phyloP scores from a whole-genome alignment of 2,329 filamentous ascomycete genomes.

The Cladosporium velox region DNA sequence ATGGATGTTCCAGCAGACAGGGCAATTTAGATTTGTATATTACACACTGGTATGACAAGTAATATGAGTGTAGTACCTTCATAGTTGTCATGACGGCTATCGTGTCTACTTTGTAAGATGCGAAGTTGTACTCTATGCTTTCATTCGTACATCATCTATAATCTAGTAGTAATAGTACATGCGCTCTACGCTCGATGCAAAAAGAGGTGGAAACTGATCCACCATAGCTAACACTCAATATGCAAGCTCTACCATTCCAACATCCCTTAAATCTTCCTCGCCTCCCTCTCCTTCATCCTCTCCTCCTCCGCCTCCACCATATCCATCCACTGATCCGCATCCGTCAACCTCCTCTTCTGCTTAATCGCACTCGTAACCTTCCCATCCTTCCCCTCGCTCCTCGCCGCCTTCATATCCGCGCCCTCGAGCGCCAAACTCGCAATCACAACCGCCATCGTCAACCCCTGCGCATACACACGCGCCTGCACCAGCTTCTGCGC shows the following conservation, averaged over 20 bases:
- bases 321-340: constrained; percentile 92
- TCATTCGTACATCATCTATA: neutral
- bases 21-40: neutral
- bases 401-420: constrained; percentile 72
- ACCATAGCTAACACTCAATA: neutral
- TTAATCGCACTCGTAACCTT: constrained; percentile 77
- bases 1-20: neutral
- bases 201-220: neutral
- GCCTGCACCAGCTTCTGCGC: constrained; percentile 94
- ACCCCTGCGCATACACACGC: constrained; percentile 87
- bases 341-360: constrained; percentile 81
- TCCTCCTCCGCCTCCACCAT: constrained; percentile 82
- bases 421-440: constrained; percentile 81
- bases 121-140: neutral
- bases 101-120: neutral
- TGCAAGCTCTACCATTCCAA: neutral
- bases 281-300: constrained; percentile 53
- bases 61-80: neutral
- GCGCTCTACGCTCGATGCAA: constrained; percentile 14
- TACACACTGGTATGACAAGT: neutral
- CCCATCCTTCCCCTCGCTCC: constrained; percentile 58
- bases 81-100: neutral
- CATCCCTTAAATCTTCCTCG: constrained; percentile 25
- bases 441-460: constrained; percentile 82
- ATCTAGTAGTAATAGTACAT: constrained; percentile 1